Base-by-base conservation (phyloP, 441 rosid species). In the Croton laevigatus region DNA sequence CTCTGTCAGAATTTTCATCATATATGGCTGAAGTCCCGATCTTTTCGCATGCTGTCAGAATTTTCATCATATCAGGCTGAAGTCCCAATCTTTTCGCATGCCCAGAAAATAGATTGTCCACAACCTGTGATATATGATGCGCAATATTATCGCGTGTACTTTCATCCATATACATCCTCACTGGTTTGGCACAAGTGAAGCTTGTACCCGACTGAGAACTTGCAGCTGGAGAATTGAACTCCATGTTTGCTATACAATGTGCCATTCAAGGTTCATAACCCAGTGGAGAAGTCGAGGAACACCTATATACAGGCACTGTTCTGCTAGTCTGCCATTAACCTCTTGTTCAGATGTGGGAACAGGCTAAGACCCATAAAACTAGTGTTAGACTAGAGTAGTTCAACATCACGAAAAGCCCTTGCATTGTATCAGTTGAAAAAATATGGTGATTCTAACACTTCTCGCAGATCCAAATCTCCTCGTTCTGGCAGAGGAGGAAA, bases 401-500 rank as follows among this genome's bases (percentile, higher is more conserved):
- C 40, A 49, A 32, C 59, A 9, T n/a, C 32, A 61, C 44, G 19
- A 55, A 59, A 65, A 55, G 57, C 60, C 46, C 38, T 40, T 6
- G 61, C 17, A 57, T 34, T 42, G 13, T 27, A 71, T 86, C 81
- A 96, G 87, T 91, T 96, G 91, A 96, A 96, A 84, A 96, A 96
- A 78, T 93, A 96, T 11, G 97, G 86, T 20, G 98, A 96, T 54
- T 81, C 80, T 71, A 96, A 73, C 69, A 96, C 99, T 3, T 91
- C 90, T 57, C 79, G 84, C 65, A 93, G 81, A 82, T 96, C 94
- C 70, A 96, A 91, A 77, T 91, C 91, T 74, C 98, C 99, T 71
- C 97, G 81, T 75, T 85, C 94, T 5, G 98, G 99, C 62, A 93
- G 76, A 1, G 91, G 81, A 32, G 98, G 99, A 69, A 91, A 93